Base-by-base conservation (phyloP, 139 green algal species). In the Picochlorum sp. region DNA sequence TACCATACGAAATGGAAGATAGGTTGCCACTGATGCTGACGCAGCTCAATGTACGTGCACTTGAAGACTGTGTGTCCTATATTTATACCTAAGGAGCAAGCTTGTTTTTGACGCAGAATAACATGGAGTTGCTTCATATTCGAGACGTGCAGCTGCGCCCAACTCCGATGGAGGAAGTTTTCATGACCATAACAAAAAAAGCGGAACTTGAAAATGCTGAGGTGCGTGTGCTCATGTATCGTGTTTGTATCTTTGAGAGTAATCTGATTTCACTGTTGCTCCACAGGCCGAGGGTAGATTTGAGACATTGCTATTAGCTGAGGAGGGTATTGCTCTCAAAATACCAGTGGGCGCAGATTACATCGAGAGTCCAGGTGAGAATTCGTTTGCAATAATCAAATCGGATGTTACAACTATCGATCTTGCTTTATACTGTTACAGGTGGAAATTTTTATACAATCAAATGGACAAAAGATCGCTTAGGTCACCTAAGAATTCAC, bases 121-220 rank as follows among this genome's bases (percentile, higher is more conserved):
- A 69, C 47, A 38, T 64, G 6, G 44, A 37, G 3, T 21, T 57
- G 1, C 67, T 92, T 57, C 74, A 77, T 8, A 71, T 90, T 20
- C 74, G 57, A 3, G 85, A 91, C 57, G 55, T 90, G n/a, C 84
- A 92, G 74, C 73, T 89, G 30, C 78, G 72, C 30, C 61, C 87
- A 49, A 81, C 85, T 14, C 71, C 59, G 4, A 65, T 78, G 61
- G 71, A 78, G 23, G 71, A 78, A 70, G 88, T 95, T 2, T 95
- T 95, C 67, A 74, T 95, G 11, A 87, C 71, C 16, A 86, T 95
- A 24, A 82, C 83, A 3, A 74, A 77, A 23, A 65, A 76, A 59
- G 71, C 71, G 6, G 71, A 78, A 60, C 66, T 78, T 66, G 65
- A 72, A 30, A 44, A 69, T 37, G 71, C 71, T 7, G 55, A 77